These are phyloP conservation scores for Datisca glomerata DNA, from an alignment of 306 rosid species.

Conservation along the genomic window DNA sequence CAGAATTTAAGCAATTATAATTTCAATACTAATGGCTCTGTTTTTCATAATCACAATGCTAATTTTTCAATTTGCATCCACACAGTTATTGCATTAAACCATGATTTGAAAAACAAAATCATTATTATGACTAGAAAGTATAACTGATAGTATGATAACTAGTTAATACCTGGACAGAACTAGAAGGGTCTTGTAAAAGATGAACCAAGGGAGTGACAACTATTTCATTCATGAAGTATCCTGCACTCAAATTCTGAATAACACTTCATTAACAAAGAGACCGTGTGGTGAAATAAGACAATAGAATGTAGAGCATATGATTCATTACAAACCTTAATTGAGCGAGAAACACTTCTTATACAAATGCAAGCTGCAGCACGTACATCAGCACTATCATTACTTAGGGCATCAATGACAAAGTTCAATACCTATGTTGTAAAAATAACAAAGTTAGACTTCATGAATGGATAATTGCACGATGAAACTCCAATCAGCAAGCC, in stretches of 20 bases:
- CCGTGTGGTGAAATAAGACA: neutral
- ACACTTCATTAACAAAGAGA: slow-evolving; percentile 25
- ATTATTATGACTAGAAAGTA: no score
- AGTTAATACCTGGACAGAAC: slow-evolving; percentile 70
- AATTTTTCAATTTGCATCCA: no score
- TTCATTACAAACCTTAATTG: slow-evolving; percentile 56
- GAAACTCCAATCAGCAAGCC: no score
- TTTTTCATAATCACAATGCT: no score
- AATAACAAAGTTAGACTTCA: slow-evolving; percentile 8
- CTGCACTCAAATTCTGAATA: slow-evolving; percentile 89
- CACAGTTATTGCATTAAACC: no score
- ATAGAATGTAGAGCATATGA: neutral
- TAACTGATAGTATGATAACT: no score
- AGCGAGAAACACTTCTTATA: slow-evolving; percentile 77
- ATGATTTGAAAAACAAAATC: no score
- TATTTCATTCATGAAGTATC: slow-evolving; percentile 68
- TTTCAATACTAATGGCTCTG: no score
- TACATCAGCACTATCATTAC: slow-evolving; percentile 49
- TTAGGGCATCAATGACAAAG: slow-evolving; percentile 47
- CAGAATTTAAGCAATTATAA: no score
- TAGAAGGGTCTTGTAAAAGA: slow-evolving; percentile 63
- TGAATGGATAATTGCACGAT: no score
- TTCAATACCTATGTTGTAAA: slow-evolving; percentile 36
- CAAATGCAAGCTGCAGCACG: slow-evolving; percentile 89
- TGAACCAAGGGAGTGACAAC: slow-evolving; percentile 63